Conservation (phyloP, 139 green algal genomes). For the Pedinophyceae sp. region DNA sequence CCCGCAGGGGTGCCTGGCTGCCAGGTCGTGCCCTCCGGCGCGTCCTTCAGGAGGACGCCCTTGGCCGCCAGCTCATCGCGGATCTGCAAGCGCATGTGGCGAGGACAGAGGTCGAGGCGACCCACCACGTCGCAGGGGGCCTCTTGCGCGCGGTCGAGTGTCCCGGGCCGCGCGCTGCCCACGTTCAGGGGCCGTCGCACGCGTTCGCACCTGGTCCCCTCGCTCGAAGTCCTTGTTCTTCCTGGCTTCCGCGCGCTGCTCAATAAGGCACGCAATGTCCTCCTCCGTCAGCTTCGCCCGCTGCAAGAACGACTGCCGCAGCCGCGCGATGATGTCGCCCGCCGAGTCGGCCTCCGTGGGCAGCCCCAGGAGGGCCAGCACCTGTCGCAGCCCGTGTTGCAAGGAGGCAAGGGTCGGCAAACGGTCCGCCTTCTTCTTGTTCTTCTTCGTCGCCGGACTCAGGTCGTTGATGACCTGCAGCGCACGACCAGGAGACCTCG, state of each 20-base stretch:
- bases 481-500: constrained; percentile 46
- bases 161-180: too few relatives aligned
- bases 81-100: neutral
- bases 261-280: constrained; percentile 8
- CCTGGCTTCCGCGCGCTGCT: constrained; percentile 23
- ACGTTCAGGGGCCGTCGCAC: neutral
- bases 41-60: constrained; percentile 65
- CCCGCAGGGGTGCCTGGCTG: too few relatives aligned
- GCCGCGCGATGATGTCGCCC: constrained; percentile 44
- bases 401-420: constrained; percentile 12
- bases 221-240: constrained; percentile 55
- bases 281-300: constrained; percentile 21
- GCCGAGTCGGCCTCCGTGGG: constrained; percentile 7
- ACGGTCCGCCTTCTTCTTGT: constrained; percentile 24
- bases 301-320: constrained; percentile 31
- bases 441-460: constrained; percentile 10
- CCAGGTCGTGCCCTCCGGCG: constrained; percentile 47
- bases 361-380: neutral
- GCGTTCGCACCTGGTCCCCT: constrained; percentile 7
- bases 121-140: too few relatives aligned
- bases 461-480: constrained; percentile 75
- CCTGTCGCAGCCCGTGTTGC: neutral
- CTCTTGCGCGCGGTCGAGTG: too few relatives aligned
- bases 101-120: neutral
- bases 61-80: constrained; percentile 20